Evolutionary conservation across 805 yeast species (phyloP).

Genomic region (Wickerhamiella kurtzmanii): DNA sequence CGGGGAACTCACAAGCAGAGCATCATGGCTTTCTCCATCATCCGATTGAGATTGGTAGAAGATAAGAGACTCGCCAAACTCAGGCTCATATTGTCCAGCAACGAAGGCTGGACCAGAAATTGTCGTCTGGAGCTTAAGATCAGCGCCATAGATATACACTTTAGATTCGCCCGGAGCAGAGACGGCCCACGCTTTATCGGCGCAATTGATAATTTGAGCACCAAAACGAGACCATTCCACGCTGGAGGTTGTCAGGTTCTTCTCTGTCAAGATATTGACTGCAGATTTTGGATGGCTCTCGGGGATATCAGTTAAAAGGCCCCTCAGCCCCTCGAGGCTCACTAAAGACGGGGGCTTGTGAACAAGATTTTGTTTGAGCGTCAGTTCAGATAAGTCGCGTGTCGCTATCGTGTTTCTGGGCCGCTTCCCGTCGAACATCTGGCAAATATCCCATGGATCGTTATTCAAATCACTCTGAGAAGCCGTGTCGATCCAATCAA

Average conservation of each 20-base stretch:
- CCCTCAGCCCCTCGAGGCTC: not conserved
- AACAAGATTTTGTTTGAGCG: not conserved
- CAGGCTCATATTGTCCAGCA: conserved; percentile 11
- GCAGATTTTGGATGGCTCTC: not conserved
- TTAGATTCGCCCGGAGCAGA: conserved; percentile 15
- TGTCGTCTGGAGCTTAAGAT: not conserved
- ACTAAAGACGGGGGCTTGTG: not conserved
- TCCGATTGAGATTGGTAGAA: conserved; percentile 6
- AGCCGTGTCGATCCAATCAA: conserved; percentile 31
- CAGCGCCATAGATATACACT: conserved; percentile 10
- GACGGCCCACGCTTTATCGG: conserved; percentile 7
- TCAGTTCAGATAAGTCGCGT: not conserved
- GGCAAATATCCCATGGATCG: conserved; percentile 26
- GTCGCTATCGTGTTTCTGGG: conserved; percentile 6
- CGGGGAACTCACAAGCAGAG: conserved; percentile 38
- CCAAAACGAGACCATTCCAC: conserved; percentile 12
- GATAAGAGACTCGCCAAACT: conserved; percentile 34
- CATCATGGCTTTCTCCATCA: conserved; percentile 21
- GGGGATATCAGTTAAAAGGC: not conserved
- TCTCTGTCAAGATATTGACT: not conserved
- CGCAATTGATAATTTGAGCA: conserved; percentile 8
- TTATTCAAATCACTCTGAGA: not conserved
- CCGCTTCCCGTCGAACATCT: conserved; percentile 23
- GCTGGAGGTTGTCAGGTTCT: not conserved
- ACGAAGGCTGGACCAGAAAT: conserved; percentile 8